Base-by-base conservation (phyloP, 192 early-diverging fungal genomes). In the Phycomyces blakesleeanus region DNA sequence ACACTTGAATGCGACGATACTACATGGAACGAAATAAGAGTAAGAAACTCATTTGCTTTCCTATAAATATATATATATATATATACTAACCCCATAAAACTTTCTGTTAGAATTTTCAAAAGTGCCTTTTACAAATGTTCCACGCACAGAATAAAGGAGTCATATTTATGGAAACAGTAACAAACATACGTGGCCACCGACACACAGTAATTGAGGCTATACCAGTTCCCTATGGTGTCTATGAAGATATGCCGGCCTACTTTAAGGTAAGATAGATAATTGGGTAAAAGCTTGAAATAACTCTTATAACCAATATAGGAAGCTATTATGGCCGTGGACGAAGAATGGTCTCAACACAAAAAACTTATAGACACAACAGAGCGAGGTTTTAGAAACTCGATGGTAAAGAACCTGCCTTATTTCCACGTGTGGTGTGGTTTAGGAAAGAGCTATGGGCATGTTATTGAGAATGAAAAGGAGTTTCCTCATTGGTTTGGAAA, bases 341-440 rank as follows among this genome's bases (percentile, higher is more conserved):
- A 91, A 47, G 97, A 99, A 58, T 97, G 93, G 93, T 86, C 90
- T 15, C 94, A 97, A 68, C 80, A 90, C 61, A 77, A 76, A 61
- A 87, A 95, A 61, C 34, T 87, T 41, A 90, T 94, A 44, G 86
- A 89, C 65, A 92, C 88, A 10, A 61, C 76, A 1, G 84, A 87
- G 56, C 75, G 81, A 21, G 91, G 90, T 24, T 91, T 93, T 69
- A 81, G 89, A 55, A 68, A 81, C 38, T 75, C 80, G 8, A 79
- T 93, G 78, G 84, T 87, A 7, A 79, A 84, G 10, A 85, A 96
- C 39, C 49, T 98, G 75, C 94, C 97, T 1, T 99, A 93, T 70
- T 96, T 99, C 68, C 97, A 99, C 59, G 92, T 98, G 1, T 99
- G 97, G 97, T 92, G 93, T 66, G 87, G 91, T 52, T 86, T 90